A percentile compares a stretch with the other conserved stretches of the same genome.
Conservation (phyloP, 2,329 filamentous ascomycete genomes). For the Rhynchosporium graminicola region DNA sequence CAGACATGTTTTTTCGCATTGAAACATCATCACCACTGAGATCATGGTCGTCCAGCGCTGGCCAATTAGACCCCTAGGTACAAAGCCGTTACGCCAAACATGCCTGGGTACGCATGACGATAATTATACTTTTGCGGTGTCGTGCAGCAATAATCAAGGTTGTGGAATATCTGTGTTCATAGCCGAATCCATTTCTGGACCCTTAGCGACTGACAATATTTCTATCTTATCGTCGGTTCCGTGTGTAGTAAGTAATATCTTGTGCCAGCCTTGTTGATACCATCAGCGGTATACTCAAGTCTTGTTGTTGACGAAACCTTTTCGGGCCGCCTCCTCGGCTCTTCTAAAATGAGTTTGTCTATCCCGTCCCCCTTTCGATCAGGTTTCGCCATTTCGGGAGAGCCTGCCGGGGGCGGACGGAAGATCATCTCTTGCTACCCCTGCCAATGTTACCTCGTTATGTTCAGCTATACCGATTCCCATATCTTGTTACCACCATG, state of each 20-base stretch:
- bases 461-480: background rate
- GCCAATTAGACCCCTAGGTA: background rate
- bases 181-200: background rate
- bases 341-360: slow-evolving; percentile 8
- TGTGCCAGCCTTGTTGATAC: too few species aligned
- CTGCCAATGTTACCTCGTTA: slow-evolving; percentile 3
- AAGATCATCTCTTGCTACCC: slow-evolving; percentile 8
- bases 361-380: background rate
- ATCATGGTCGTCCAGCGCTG: background rate
- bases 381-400: background rate
- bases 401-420: slow-evolving; percentile 1
- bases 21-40: slow-evolving; percentile 13
- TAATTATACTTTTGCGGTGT: slow-evolving; percentile 10
- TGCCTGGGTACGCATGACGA: background rate
- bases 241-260: too few species aligned
- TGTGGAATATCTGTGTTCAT: background rate
- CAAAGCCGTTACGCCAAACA: slow-evolving; percentile 1
- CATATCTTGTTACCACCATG: background rate
- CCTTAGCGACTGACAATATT: background rate
- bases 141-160: slow-evolving; percentile 8
- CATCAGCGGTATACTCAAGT: too few species aligned
- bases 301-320: background rate
- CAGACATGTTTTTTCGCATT: slow-evolving; percentile 6
- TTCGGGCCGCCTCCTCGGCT: background rate
- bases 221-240: background rate